A percentile compares a stretch with the other conserved stretches of the same genome.
phyloP scores from a whole-genome alignment of 768 basidiomycete species.

The Tulasnella sp. region DNA sequence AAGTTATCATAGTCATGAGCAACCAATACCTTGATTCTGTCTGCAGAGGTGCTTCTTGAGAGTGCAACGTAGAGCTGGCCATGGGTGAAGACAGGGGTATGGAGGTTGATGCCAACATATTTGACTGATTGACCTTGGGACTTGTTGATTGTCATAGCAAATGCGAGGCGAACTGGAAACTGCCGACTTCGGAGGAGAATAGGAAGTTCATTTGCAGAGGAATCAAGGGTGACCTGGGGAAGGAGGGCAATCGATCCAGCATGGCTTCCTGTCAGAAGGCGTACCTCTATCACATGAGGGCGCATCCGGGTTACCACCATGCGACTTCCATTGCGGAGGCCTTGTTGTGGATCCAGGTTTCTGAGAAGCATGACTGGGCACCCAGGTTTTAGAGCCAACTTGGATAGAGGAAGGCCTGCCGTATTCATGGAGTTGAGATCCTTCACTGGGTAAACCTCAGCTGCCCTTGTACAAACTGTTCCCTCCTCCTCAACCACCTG shows the following conservation, averaged over 20 bases:
- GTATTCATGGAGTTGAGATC: no score
- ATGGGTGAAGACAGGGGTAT: conserved; percentile 43
- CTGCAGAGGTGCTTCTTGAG: conserved; percentile 36
- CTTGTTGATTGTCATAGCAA: conserved; percentile 52
- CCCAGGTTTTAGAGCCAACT: no score
- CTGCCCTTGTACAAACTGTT: no score
- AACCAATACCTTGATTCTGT: conserved; percentile 38
- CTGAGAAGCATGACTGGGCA: no score
- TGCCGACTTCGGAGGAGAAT: conserved; percentile 39
- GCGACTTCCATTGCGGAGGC: conserved; percentile 35
- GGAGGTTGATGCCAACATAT: conserved; percentile 45
- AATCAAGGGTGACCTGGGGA: conserved; percentile 42
- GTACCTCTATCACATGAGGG: conserved; percentile 39
- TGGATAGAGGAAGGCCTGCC: no score
- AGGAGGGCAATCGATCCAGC: conserved; percentile 42
- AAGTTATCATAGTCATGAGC: conserved; percentile 27
- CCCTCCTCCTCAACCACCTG: no score
- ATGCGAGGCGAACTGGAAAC: conserved; percentile 47
- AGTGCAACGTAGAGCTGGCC: conserved; percentile 48
- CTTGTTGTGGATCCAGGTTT: neutral
- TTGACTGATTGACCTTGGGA: conserved; percentile 49
- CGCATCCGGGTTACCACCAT: conserved; percentile 39
- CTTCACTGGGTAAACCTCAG: no score
- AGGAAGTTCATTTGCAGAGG: conserved; percentile 33
- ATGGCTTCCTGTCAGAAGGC: conserved; percentile 42